Base-by-base conservation (phyloP, 371 early-diverging fungal species). In the Mortierella sp. region DNA sequence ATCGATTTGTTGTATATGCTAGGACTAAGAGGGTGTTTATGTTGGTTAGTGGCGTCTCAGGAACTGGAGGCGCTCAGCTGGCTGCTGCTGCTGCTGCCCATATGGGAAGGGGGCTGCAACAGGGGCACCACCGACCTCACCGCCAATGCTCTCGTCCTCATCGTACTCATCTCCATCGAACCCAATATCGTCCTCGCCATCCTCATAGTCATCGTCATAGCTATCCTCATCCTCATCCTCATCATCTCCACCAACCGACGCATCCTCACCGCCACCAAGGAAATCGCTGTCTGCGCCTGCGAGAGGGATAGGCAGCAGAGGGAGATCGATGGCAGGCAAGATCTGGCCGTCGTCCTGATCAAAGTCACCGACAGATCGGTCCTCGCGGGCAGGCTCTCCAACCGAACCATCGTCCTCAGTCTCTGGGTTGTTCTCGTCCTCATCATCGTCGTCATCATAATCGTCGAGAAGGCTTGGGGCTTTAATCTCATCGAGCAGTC, bases 1-100 rank as follows among this genome's bases (percentile, higher is more conserved):
- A n/a, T n/a, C 43, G 29, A 22, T 1, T 16, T 39, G 37, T n/a
- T 34, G 13, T 10, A 39, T n/a, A n/a, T n/a, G n/a, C n/a, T n/a
- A n/a, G n/a, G n/a, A n/a, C n/a, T n/a, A n/a, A n/a, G n/a, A n/a
- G n/a, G n/a, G n/a, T n/a, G n/a, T n/a, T n/a, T n/a, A n/a, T n/a
- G n/a, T n/a, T n/a, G n/a, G n/a, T 40, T 48, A 58, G 41, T 61
- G 58, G 44, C 68, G 68, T 61, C 72, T 45, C 72, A 71, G 43
- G 66, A 67, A 68, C 68, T 68, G 44, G 48, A 61, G 43, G 29
- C 64, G 61, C 64, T 77, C 64, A 24, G 22, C 2, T 61, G 61
- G 37, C 37, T 31, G n/a, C 48, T 48, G 48, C 48, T 48, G 48
- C 48, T 48, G 48, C 48, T 48, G n/a, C n/a, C n/a, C n/a, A n/a